These are phyloP conservation scores for Boletus patriciae DNA, from an alignment of 768 basidiomycete genomes.

Conservation along the genomic window DNA sequence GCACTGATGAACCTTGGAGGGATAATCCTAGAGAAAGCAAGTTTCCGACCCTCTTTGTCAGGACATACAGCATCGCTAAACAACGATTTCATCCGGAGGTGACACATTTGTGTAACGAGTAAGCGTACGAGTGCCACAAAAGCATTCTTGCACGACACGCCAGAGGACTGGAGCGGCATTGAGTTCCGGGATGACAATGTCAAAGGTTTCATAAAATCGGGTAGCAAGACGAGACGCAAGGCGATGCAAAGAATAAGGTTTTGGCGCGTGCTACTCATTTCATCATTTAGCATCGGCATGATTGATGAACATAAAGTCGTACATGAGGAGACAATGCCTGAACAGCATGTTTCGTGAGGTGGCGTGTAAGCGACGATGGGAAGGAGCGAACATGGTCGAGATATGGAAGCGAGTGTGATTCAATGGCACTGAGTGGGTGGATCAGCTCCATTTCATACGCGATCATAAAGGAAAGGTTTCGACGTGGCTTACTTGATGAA, in stretches of 20 bases:
- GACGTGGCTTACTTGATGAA: constrained; percentile 57
- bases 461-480: neutral
- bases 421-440: constrained; percentile 56
- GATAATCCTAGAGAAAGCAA: constrained; percentile 59
- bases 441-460: constrained; percentile 5
- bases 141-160: constrained; percentile 58
- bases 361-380: constrained; percentile 57
- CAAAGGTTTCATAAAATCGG: constrained; percentile 51
- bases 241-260: constrained; percentile 54
- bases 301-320: constrained; percentile 12
- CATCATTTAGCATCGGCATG: constrained; percentile 13
- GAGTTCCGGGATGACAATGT: constrained; percentile 65
- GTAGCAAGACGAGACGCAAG: constrained; percentile 63
- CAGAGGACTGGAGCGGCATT: constrained; percentile 79
- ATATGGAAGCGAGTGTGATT: constrained; percentile 76
- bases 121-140: constrained; percentile 75
- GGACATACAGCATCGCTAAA: constrained; percentile 58
- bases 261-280: constrained; percentile 61
- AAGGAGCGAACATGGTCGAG: constrained; percentile 67
- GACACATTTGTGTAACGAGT: neutral
- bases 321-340: constrained; percentile 73
- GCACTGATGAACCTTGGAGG: constrained; percentile 55
- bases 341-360: constrained; percentile 70
- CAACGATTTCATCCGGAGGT: neutral
- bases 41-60: constrained; percentile 60